Evolutionary conservation across 768 basidiomycete species (phyloP).

Genomic region (Trametes villosa): DNA sequence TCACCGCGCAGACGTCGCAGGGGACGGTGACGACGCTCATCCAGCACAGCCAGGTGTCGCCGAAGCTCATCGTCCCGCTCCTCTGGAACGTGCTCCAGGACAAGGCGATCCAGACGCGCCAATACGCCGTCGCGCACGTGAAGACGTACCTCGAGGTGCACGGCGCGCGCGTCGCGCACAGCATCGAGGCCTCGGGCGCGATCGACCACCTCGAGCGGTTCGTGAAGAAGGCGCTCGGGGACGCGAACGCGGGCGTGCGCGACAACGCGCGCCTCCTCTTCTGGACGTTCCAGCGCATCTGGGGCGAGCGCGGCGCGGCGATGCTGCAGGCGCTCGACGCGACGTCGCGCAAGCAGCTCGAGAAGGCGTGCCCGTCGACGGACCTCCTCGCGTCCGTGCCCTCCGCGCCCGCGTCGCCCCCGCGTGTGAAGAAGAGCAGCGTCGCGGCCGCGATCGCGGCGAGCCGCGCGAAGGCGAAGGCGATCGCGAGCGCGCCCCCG

Average conservation of each 20-base stretch:
- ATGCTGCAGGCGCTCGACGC: conserved; percentile 73
- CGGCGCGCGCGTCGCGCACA: conserved; percentile 59
- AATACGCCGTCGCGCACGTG: conserved; percentile 69
- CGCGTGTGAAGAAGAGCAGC: conserved; percentile 73
- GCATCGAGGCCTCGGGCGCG: conserved; percentile 71
- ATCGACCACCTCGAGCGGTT: conserved; percentile 75
- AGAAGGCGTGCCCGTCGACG: conserved; percentile 79
- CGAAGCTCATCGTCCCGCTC: conserved; percentile 69
- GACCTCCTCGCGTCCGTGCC: conserved; percentile 41
- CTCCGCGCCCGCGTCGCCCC: conserved; percentile 55
- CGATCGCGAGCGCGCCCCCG: conserved; percentile 81
- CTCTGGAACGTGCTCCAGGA: conserved; percentile 74
- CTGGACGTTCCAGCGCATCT: conserved; percentile 80
- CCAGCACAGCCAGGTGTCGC: conserved; percentile 67
- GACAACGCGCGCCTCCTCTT: conserved; percentile 74
- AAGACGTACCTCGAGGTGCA: conserved; percentile 78
- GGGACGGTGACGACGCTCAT: conserved; percentile 69
- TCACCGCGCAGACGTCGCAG: conserved; percentile 87
- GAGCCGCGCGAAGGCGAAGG: conserved; percentile 85
- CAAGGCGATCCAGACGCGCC: conserved; percentile 78
- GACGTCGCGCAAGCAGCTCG: conserved; percentile 76
- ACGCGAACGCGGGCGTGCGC: conserved; percentile 79
- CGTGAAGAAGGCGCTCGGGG: conserved; percentile 72
- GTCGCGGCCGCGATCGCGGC: conserved; percentile 89
- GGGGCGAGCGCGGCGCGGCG: conserved; percentile 67